Percentiles rank a stretch among this genome's conserved stretches.
Conservation (phyloP, 2,329 filamentous ascomycete species). For the Ambrosiella xylebori region DNA sequence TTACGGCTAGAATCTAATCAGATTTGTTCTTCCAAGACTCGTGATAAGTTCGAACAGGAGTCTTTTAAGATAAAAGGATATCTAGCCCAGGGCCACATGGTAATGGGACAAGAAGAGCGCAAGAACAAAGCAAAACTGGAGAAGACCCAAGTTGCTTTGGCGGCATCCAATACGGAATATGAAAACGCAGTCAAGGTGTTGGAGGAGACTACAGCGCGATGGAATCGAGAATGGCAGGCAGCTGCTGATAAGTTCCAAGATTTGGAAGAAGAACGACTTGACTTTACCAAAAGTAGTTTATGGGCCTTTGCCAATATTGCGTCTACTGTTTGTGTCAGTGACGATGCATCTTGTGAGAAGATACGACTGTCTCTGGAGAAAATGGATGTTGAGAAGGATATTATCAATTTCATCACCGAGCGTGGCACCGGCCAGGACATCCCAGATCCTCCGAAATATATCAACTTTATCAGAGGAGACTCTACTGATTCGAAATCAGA, state of each 20-base stretch:
- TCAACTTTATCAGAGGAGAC: conserved; percentile 94
- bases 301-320: conserved; percentile 98
- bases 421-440: conserved; percentile 91
- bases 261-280: conserved; percentile 86
- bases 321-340: conserved; percentile 92
- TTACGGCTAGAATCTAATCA: not conserved
- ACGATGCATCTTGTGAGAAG: conserved; percentile 93
- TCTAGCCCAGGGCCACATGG: conserved; percentile 96
- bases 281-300: conserved; percentile 93
- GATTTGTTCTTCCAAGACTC: conserved; percentile 34
- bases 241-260: conserved; percentile 99
- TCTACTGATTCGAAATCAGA: conserved; percentile 66
- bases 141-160: conserved; percentile 93
- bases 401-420: conserved; percentile 72
- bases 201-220: conserved; percentile 84
- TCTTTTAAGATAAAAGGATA: conserved; percentile 98
- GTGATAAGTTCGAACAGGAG: conserved; percentile 92
- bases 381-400: conserved; percentile 95
- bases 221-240: conserved; percentile 97
- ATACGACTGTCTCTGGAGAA: conserved; percentile 82
- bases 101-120: conserved; percentile 97
- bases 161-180: conserved; percentile 81
- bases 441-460: conserved; percentile 89
- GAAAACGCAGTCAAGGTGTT: conserved; percentile 82
- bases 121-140: conserved; percentile 98